These are phyloP conservation scores for Cytidiella melzeri DNA, from an alignment of 768 basidiomycete genomes.

Conservation along the genomic window DNA sequence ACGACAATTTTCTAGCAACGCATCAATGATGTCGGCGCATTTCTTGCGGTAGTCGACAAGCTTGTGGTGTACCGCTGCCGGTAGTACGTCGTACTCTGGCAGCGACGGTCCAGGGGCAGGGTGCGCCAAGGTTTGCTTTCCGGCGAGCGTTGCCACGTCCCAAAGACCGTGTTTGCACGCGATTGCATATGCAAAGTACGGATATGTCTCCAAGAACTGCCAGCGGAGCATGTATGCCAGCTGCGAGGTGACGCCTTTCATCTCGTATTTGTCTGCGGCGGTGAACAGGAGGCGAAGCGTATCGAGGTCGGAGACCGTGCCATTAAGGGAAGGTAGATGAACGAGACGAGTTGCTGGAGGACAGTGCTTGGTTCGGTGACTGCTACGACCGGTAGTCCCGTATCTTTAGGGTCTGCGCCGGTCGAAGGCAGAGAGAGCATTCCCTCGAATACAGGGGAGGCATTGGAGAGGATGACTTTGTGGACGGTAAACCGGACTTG, in stretches of 20 bases:
- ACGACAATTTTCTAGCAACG: neutral
- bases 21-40: neutral
- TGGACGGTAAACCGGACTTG: slow-evolving; percentile 24
- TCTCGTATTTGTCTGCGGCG: slow-evolving; percentile 20
- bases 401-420: neutral
- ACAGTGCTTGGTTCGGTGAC: slow-evolving; percentile 14
- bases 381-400: neutral
- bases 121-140: neutral
- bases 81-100: neutral
- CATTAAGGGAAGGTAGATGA: slow-evolving; percentile 13
- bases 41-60: neutral
- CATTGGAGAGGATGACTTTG: slow-evolving; percentile 22
- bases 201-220: neutral
- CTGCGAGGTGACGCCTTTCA: slow-evolving; percentile 6
- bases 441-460: slow-evolving; percentile 26
- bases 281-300: slow-evolving; percentile 6
- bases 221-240: neutral
- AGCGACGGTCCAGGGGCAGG: neutral
- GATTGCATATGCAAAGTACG: neutral
- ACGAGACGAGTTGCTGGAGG: slow-evolving; percentile 9
- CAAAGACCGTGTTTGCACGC: neutral
- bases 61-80: neutral
- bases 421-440: slow-evolving; percentile 18
- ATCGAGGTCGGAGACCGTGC: neutral
- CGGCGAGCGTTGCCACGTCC: slow-evolving; percentile 1